Conservation (phyloP, 2,329 filamentous ascomycete genomes). For the Stagonosporopsis rhizophila region DNA sequence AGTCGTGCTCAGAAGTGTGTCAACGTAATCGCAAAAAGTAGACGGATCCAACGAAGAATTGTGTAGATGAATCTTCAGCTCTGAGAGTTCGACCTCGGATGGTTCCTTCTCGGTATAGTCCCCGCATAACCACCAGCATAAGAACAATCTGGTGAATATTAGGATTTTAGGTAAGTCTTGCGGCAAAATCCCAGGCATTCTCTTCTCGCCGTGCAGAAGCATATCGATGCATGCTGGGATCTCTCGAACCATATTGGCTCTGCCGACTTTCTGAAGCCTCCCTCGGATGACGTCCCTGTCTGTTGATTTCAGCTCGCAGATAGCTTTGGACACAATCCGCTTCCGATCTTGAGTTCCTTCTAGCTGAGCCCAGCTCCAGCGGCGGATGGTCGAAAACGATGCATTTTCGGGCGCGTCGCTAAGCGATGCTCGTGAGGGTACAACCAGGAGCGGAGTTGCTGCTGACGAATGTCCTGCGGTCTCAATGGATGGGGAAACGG, state of each 20-base stretch:
- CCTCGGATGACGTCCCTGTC: slow-evolving; percentile 33
- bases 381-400: slow-evolving; percentile 32
- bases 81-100: slow-evolving; percentile 19
- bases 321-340: slow-evolving; percentile 53
- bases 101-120: slow-evolving; percentile 26
- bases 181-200: slow-evolving; percentile 35
- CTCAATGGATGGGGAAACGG: slow-evolving; percentile 19
- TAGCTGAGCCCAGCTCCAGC: slow-evolving; percentile 49
- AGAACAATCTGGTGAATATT: slow-evolving; percentile 38
- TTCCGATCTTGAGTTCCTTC: slow-evolving; percentile 51
- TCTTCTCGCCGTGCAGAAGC: slow-evolving; percentile 25
- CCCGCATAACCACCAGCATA: slow-evolving; percentile 46
- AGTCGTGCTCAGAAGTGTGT: slow-evolving; percentile 31
- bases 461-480: not conserved
- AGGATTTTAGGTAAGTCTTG: slow-evolving; percentile 37
- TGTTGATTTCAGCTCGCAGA: slow-evolving; percentile 41
- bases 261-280: slow-evolving; percentile 29
- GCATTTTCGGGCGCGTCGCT: slow-evolving; percentile 35
- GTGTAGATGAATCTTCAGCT: slow-evolving; percentile 25
- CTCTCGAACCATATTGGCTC: slow-evolving; percentile 31
- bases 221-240: slow-evolving; percentile 35
- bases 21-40: slow-evolving; percentile 38
- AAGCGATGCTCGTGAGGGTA: not conserved
- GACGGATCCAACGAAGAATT: slow-evolving; percentile 20
- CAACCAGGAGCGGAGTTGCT: not conserved